phyloP scores from a whole-genome alignment of 441 rosid species.

The Erodium texanum region DNA sequence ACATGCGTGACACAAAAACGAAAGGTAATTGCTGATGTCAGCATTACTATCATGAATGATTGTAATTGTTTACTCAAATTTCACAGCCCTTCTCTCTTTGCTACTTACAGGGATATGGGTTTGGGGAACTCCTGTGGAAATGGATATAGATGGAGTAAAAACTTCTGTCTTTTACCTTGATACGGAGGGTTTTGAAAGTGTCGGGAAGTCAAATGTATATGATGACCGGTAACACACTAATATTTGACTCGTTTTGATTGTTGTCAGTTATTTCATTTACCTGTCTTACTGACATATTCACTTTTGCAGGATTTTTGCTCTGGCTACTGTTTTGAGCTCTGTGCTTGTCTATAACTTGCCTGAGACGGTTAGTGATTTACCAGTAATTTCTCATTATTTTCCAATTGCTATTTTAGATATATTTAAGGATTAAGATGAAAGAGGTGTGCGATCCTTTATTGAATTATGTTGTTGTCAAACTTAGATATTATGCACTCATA shows the following conservation, averaged over 20 bases:
- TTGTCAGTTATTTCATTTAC: conserved; percentile 10
- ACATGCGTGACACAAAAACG: conserved; percentile 99
- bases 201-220: conserved; percentile 98
- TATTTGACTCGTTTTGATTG: conserved; percentile 10
- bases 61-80: background rate
- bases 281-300: conserved; percentile 16
- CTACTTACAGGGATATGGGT: conserved; percentile 79
- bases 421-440: too few species aligned
- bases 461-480: too few species aligned
- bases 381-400: conserved; percentile 7
- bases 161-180: conserved; percentile 92
- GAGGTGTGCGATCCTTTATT: too few species aligned
- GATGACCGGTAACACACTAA: conserved; percentile 64
- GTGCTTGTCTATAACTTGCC: conserved; percentile 92
- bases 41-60: conserved; percentile 6
- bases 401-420: background rate
- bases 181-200: conserved; percentile 97
- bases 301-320: conserved; percentile 77
- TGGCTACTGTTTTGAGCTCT: conserved; percentile 94
- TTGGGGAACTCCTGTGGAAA: conserved; percentile 85
- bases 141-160: conserved; percentile 66
- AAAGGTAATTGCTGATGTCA: conserved; percentile 46
- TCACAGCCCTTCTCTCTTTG: conserved; percentile 12
- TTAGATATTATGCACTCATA: too few species aligned
- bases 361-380: conserved; percentile 65